Base-by-base conservation (phyloP, 176 grass and related monocot genomes). In the Carex pumila region DNA sequence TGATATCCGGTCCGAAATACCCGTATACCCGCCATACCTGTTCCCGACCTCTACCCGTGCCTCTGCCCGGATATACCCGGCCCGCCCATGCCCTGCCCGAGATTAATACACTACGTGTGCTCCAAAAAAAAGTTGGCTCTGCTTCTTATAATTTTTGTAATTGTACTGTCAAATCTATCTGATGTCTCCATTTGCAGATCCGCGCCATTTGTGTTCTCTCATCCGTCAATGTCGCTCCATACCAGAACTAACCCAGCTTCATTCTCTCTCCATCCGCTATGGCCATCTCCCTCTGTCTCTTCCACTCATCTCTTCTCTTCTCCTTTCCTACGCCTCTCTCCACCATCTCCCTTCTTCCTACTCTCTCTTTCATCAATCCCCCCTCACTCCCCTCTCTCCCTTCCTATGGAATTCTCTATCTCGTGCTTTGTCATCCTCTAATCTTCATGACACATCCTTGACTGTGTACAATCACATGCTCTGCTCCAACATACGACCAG, bases 351-450 rank as follows among this genome's bases (percentile, higher is more conserved):
- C 72, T 12, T 84, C 92, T 25, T 84, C 90, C 17, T 79, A 81
- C 85, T 91, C 58, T 25, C 69, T 92, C 81, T 90, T 92, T 45
- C 31, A 15, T 30, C 79, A 79, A 73, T 86, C 87, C 71, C 90
- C 88, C 1, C 85, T 89, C 76, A 85, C 80, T 8, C 22, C 86
- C 12, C 25, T 76, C 12, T 84, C 85, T 1, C 81, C 92, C 22
- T 92, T 98, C 90, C 86, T 94, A 36, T 97, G 92, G 94, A 97
- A 97, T 65, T 91, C 92, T 12, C 90, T 97, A 84, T 88, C 89
- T 83, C 92, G 90, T 21, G 89, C 95, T 59, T 83, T 97, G 68
- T 91, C 94, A 25, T 87, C 86, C 18, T 67, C 53, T 0, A 81
- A n/a, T 22, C 65, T 89, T 7, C 87, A 83, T 43, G 1, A 41